Evolutionary conservation across 2,329 filamentous ascomycete species (phyloP).

Genomic region (Sclerotiophoma versabilis): DNA sequence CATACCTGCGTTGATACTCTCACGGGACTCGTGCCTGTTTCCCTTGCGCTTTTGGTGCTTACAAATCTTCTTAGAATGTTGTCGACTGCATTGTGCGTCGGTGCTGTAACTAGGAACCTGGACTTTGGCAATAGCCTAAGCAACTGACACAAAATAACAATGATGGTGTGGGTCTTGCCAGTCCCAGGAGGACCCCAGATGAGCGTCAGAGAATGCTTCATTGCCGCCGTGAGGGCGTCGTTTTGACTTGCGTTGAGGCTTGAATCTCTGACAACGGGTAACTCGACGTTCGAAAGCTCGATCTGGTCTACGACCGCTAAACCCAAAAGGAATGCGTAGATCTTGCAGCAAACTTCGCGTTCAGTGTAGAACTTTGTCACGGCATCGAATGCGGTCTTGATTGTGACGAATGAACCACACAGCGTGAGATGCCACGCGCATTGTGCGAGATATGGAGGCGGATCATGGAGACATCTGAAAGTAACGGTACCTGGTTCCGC

Average conservation of each 20-base stretch:
- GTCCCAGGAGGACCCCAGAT: constrained; percentile 58
- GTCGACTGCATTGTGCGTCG: constrained; percentile 57
- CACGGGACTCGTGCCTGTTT: constrained; percentile 18
- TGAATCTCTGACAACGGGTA: constrained; percentile 17
- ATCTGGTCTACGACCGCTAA: constrained; percentile 17
- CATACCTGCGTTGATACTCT: constrained; percentile 34
- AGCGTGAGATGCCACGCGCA: constrained; percentile 50
- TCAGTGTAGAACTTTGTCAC: constrained; percentile 41
- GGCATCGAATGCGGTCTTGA: constrained; percentile 51
- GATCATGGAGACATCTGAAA: constrained; percentile 51
- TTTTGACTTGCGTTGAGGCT: constrained; percentile 49
- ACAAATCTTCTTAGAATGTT: constrained; percentile 49
- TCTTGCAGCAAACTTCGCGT: constrained; percentile 42
- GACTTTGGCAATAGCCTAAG: constrained; percentile 28
- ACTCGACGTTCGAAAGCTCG: constrained; percentile 17
- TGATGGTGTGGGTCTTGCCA: constrained; percentile 55
- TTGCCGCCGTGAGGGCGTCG: constrained; percentile 41
- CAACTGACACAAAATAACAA: constrained; percentile 49
- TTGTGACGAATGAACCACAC: constrained; percentile 54
- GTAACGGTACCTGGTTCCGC: constrained; percentile 40
- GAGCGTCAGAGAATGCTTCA: constrained; percentile 46
- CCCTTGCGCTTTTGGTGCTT: constrained; percentile 5
- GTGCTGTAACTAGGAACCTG: constrained; percentile 51
- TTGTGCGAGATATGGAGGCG: constrained; percentile 46
- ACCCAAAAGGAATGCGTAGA: constrained; percentile 35